Evolutionary conservation across 352 stramenopile genomes (phyloP), one percentile per base, ranked within the genome.

Genomic region (Globisporangium polare): DNA sequence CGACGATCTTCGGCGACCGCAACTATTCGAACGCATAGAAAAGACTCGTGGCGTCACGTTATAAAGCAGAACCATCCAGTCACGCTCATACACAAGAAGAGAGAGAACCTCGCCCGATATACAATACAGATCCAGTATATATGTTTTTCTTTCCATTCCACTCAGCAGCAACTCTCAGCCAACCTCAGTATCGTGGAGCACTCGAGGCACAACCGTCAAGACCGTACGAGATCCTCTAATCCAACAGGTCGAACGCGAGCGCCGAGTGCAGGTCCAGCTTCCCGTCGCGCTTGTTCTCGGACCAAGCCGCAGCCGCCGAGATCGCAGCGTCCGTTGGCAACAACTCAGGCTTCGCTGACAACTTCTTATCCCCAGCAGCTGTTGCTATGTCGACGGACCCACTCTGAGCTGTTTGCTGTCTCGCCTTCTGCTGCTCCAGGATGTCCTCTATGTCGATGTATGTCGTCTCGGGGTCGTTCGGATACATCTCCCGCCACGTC

Each of bases 1-100:
- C 89, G 58, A 99, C 93, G 46, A 99, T 99, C 67, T 99, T 99
- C 78, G 97, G 97, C 50, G 83, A 87, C 43, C 80, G 97, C 64
- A 88, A 97, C 72, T 99, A 99, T 55, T 63, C 77, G 9, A 80
- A 73, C 53, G 56, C 58, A 45, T 88, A 86, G 45, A 72, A 15
- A 27, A 54, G 17, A 41, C 2, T 46, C 18, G 17, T 46, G 41
- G 18, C 17, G 10, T n/a, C 18, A 22, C 39, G 7, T 5, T 17
- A 9, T 5, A 24, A 50, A 13, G n/a, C 20, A 17, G 5, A 7
- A 5, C 20, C 9, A 24, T 15, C 8, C 20, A 27, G 18, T 27
- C n/a, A 17, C 10, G 12, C 33, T 39, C 12, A 27, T n/a, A 50
- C 43, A 50, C 6, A 18, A 9, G 20, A 18, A 47, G 6, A 22